Conservation (phyloP, 202 grass and related monocot species). For the Musa balbisiana region DNA sequence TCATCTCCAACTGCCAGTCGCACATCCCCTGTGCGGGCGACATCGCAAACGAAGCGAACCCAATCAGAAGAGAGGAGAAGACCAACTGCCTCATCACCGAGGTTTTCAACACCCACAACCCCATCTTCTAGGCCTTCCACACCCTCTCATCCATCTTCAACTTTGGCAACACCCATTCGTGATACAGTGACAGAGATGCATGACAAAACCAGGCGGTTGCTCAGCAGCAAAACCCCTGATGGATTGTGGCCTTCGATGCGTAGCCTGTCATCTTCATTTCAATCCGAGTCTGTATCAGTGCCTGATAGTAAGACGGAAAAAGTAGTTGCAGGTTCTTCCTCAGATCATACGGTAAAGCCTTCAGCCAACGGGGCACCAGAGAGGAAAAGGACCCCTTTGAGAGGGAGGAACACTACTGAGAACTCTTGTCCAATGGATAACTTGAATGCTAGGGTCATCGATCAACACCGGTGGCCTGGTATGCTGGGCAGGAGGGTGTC, state of each 20-base stretch:
- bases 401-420: constrained; percentile 47
- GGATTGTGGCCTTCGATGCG: constrained; percentile 17
- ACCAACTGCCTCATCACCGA: constrained; percentile 38
- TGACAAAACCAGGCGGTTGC: background rate
- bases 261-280: constrained; percentile 8
- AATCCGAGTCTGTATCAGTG: constrained; percentile 6
- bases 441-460: constrained; percentile 63
- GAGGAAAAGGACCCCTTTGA: constrained; percentile 69
- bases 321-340: constrained; percentile 7
- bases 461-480: constrained; percentile 77
- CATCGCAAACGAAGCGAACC: constrained; percentile 40
- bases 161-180: constrained; percentile 43
- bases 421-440: constrained; percentile 55
- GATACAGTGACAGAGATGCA: background rate
- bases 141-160: constrained; percentile 43
- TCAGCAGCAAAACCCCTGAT: background rate
- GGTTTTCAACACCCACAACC: background rate
- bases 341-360: constrained; percentile 32
- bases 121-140: constrained; percentile 48
- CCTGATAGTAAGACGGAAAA: constrained; percentile 29
- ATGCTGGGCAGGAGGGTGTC: constrained; percentile 57
- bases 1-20: constrained; percentile 44
- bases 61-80: constrained; percentile 79
- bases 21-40: constrained; percentile 3
- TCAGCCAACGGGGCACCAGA: constrained; percentile 26